These are phyloP conservation scores for Cymbidium sinense DNA, from an alignment of 106 monocot genomes.

Conservation along the genomic window DNA sequence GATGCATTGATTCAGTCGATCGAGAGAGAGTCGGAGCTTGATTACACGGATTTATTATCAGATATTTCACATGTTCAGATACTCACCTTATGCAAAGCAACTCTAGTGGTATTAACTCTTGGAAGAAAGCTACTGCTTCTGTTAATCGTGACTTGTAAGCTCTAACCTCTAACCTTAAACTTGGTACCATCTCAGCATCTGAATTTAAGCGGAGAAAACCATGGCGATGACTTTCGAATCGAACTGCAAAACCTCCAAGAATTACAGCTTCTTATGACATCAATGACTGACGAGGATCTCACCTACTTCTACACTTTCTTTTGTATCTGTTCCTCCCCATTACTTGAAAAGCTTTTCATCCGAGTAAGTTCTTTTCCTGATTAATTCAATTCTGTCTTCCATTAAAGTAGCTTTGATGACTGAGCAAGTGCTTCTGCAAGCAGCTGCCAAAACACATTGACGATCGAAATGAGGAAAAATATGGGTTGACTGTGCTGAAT, in stretches of 20 bases:
- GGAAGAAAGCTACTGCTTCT: neutral
- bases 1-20: conserved; percentile 31
- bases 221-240: conserved; percentile 9
- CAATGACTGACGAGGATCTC: conserved; percentile 17
- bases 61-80: conserved; percentile 34
- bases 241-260: conserved; percentile 33
- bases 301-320: conserved; percentile 21
- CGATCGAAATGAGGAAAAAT: neutral
- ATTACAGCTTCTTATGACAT: conserved; percentile 27
- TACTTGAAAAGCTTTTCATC: conserved; percentile 39
- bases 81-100: conserved; percentile 28
- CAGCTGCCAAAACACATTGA: conserved; percentile 6
- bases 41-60: conserved; percentile 18
- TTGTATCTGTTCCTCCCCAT: conserved; percentile 22
- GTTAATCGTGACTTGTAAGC: neutral
- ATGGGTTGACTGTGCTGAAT: neutral
- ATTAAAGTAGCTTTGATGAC: neutral
- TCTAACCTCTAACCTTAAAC: neutral
- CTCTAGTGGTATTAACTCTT: conserved; percentile 12
- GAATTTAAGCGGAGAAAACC: neutral
- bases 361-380: conserved; percentile 14
- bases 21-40: conserved; percentile 7
- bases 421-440: conserved; percentile 1
- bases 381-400: neutral
- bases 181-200: conserved; percentile 9